Conservation (phyloP, 352 stramenopile genomes). For the Globisporangium camurandrum region DNA sequence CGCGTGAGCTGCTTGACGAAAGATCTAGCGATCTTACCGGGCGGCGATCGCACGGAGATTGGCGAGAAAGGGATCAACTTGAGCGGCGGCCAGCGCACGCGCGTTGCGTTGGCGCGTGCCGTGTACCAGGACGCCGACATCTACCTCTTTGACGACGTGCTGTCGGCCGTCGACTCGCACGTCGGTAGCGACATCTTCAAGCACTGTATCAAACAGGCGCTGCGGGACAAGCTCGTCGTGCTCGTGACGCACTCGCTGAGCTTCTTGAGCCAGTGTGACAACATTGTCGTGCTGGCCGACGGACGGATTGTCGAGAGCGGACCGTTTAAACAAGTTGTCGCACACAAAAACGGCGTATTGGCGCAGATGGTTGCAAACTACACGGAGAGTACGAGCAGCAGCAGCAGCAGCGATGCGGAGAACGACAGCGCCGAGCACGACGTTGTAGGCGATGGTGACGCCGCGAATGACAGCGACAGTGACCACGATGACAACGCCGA, state of each 20-base stretch:
- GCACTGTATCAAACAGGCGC: constrained; percentile 86
- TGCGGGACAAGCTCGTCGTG: constrained; percentile 86
- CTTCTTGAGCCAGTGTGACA: constrained; percentile 60
- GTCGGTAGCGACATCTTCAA: constrained; percentile 93
- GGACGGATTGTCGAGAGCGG: constrained; percentile 71
- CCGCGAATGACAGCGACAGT: constrained; percentile 7
- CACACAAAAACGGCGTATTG: constrained; percentile 56
- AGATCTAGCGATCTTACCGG: constrained; percentile 87
- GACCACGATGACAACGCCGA: constrained; percentile 26
- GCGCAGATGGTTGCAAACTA: constrained; percentile 51
- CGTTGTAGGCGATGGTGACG: not conserved
- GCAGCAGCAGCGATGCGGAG: constrained; percentile 16
- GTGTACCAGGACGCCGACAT: constrained; percentile 94
- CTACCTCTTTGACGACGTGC: constrained; percentile 94
- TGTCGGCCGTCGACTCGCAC: constrained; percentile 96
- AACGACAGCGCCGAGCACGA: not conserved
- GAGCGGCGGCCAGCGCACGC: constrained; percentile 92
- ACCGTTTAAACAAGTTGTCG: constrained; percentile 69
- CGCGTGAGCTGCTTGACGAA: constrained; percentile 67
- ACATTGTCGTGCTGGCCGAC: constrained; percentile 54
- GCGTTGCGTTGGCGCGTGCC: constrained; percentile 89
- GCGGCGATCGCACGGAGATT: constrained; percentile 95
- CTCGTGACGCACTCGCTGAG: constrained; percentile 90
- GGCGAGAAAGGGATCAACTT: constrained; percentile 98
- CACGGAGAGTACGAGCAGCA: constrained; percentile 41